phyloP scores from a whole-genome alignment of 495 filamentous ascomycete species.

The Penicillium bovifimosum region DNA sequence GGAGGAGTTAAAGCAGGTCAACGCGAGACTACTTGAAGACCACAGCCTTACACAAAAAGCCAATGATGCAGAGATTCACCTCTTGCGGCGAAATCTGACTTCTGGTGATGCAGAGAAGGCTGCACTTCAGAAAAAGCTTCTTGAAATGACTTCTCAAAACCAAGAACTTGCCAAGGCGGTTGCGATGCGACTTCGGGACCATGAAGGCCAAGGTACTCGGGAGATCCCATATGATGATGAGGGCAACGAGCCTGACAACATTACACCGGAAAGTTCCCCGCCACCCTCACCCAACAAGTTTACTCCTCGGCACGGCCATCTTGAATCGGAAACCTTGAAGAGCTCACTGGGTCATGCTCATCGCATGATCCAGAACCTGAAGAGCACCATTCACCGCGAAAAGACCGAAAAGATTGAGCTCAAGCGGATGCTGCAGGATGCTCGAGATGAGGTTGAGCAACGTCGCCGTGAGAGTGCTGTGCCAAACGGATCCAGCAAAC shows the following conservation, averaged over 20 bases:
- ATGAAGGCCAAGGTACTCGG: constrained; percentile 55
- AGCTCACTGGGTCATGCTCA: constrained; percentile 92
- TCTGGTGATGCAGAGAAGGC: constrained; percentile 69
- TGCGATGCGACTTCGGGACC: constrained; percentile 61
- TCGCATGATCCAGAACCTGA: constrained; percentile 89
- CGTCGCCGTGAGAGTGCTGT: constrained; percentile 54
- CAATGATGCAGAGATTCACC: constrained; percentile 79
- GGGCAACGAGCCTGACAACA: constrained; percentile 58
- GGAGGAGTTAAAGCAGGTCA: constrained; percentile 75
- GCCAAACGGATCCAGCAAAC: constrained; percentile 50
- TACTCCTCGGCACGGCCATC: constrained; percentile 78
- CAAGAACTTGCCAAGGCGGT: constrained; percentile 79
- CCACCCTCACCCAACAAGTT: constrained; percentile 86
- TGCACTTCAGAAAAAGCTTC: constrained; percentile 71
- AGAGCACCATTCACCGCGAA: constrained; percentile 90
- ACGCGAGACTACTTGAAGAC: constrained; percentile 76
- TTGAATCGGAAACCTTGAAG: constrained; percentile 92
- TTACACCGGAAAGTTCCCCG: constrained; percentile 83
- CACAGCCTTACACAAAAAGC: constrained; percentile 68
- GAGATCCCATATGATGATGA: constrained; percentile 58
- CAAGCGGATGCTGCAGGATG: constrained; percentile 91
- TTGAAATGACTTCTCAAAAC: constrained; percentile 82
- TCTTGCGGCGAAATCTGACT: constrained; percentile 66
- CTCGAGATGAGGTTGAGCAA: constrained; percentile 85
- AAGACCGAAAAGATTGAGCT: constrained; percentile 97